Conservation (phyloP, 2,329 filamentous ascomycete genomes). For the Talaromyces sp. region DNA sequence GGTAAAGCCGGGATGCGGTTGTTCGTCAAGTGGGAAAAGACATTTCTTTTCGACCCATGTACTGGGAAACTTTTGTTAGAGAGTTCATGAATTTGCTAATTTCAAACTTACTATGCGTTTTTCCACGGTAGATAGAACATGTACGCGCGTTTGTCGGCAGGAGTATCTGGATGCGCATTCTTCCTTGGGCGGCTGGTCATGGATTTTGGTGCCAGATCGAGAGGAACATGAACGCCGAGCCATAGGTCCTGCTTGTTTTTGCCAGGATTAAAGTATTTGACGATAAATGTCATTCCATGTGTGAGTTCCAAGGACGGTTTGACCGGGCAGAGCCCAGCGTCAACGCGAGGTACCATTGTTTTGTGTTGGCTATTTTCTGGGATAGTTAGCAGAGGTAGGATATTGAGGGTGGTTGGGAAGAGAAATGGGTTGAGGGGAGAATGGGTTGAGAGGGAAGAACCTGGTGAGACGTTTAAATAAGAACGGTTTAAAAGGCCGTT, state of each 20-base stretch:
- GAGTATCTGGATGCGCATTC: not conserved
- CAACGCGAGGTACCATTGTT: not conserved
- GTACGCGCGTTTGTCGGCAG: not conserved
- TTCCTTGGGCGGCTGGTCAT: not conserved
- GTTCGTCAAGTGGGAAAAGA: conserved; percentile 1
- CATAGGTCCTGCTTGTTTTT: not conserved
- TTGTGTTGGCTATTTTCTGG: not conserved
- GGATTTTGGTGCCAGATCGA: not conserved
- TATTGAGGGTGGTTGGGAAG: not conserved
- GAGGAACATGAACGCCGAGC: conserved; percentile 1
- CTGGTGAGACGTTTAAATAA: too few relatives aligned
- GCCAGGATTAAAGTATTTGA: conserved; percentile 2
- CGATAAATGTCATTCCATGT: not conserved
- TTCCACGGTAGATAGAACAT: conserved; percentile 9
- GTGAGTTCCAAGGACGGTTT: not conserved
- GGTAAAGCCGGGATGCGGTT: not conserved
- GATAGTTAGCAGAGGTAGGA: too few relatives aligned
- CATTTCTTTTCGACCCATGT: conserved; percentile 9
- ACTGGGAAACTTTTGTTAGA: not conserved
- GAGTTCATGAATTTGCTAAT: not conserved
- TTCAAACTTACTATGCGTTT: conserved; percentile 2
- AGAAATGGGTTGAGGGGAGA: not conserved
- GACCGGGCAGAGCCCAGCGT: not conserved
- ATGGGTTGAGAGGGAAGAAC: not conserved
- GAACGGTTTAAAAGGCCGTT: too few relatives aligned